Conservation (phyloP, 495 filamentous ascomycete genomes). For the Elaphomyces granulatus region DNA sequence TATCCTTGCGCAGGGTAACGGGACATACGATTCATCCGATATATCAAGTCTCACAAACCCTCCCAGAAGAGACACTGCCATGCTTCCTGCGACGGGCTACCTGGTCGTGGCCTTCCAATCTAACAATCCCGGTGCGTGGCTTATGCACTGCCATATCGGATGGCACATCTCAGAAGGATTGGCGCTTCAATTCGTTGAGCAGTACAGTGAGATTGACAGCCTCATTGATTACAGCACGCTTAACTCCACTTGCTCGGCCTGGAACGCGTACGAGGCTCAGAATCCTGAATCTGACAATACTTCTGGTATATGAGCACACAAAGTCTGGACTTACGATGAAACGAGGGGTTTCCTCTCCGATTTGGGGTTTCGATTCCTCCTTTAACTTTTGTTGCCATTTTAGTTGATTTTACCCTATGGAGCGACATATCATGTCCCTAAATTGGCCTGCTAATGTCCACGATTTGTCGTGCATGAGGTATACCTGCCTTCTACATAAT, state of each 20-base stretch:
- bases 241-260: conserved; percentile 4
- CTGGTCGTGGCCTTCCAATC: conserved; percentile 42
- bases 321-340: no score
- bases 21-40: conserved; percentile 8
- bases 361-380: no score
- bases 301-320: no score
- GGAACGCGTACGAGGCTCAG: conserved; percentile 2
- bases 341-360: no score
- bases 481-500: no score
- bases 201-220: conserved; percentile 21
- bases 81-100: conserved; percentile 32
- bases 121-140: conserved; percentile 38
- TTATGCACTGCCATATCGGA: conserved; percentile 40
- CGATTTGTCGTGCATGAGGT: no score
- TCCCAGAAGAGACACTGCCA: conserved; percentile 44
- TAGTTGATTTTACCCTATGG: no score
- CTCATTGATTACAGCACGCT: conserved; percentile 10
- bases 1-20: conserved; percentile 12
- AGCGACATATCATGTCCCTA: no score
- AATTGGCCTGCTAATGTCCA: no score
- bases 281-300: background rate
- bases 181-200: conserved; percentile 33
- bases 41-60: conserved; percentile 24
- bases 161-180: conserved; percentile 33
- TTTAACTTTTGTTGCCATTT: no score